Base-by-base conservation (phyloP, 2,329 filamentous ascomycete species). In the Celoporthe dispersa region DNA sequence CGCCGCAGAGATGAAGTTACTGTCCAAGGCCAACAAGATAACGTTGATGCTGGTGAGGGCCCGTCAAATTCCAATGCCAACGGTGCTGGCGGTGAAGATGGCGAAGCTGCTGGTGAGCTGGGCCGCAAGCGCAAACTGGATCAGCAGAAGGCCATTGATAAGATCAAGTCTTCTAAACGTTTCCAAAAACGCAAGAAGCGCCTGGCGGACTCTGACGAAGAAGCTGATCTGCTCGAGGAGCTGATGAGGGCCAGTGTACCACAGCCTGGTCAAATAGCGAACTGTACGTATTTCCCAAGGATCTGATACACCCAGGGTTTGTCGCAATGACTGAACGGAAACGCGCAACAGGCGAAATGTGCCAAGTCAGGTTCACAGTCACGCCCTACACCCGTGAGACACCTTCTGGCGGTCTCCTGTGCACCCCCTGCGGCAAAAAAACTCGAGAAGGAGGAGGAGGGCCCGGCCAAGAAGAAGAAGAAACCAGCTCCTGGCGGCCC, bases 361-460 rank as follows among this genome's bases (percentile, higher is more conserved):
- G 95, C 79, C 86, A 87, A 59, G 97, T 96, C 79, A 90, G 94
- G 51, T 98, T 98, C 77, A 97, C 94, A 0, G 94, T 98, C 60
- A 98, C 95, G 0, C 87, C 93, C 0, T 98, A 98, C 81, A 94
- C 92, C 72, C 91, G 94, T 73, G 87, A 90, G 37, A 94, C 92
- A 0, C 92, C 93, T 0, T 85, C 91, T n/a, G 94, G 94, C 4
- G 94, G 94, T 22, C 84, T 98, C n/a, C 84, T 98, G 1, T 98
- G 95, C 78, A 85, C 86, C 3, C 89, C 92, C 31, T 98, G 95
- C 76, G 92, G 93, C 31, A 94, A 92, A 75, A 75, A 88, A 93
- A 72, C 80, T 92, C 65, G 87, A 87, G 55, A 91, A 92, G 72
- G 88, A 91, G 72, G 88, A 91, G 33, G 85, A 88, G 69, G 91